phyloP scores from a whole-genome alignment of 2,329 filamentous ascomycete species.

The Arthroderma sp. region DNA sequence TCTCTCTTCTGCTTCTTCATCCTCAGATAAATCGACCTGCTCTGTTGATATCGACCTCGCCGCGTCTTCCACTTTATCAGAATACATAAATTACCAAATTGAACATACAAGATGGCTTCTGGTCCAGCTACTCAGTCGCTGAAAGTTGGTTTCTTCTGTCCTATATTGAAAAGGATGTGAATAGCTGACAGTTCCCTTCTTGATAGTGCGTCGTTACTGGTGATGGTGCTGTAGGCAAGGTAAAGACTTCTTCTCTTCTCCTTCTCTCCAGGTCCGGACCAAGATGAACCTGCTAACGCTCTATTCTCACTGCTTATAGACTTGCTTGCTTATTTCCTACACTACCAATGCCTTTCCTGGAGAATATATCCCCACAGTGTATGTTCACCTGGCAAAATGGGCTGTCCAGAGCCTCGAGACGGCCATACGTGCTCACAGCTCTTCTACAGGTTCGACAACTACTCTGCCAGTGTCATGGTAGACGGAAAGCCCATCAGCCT shows the following conservation, averaged over 20 bases:
- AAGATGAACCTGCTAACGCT: slow-evolving; percentile 14
- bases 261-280: slow-evolving; percentile 5
- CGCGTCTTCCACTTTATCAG: slow-evolving; percentile 12
- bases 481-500: slow-evolving; percentile 96
- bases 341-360: slow-evolving; percentile 99
- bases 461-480: slow-evolving; percentile 97
- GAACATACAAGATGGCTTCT: slow-evolving; percentile 50
- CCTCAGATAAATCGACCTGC: neutral
- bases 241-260: slow-evolving; percentile 34
- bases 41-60: neutral
- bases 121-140: slow-evolving; percentile 77
- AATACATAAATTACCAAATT: slow-evolving; percentile 11
- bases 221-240: slow-evolving; percentile 98
- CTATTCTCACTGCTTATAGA: slow-evolving; percentile 50
- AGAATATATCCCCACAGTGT: slow-evolving; percentile 96
- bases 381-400: slow-evolving; percentile 17
- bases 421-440: slow-evolving; percentile 8
- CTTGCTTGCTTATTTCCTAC: slow-evolving; percentile 97
- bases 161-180: slow-evolving; percentile 7
- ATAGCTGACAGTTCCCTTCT: slow-evolving; percentile 13
- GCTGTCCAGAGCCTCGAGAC: slow-evolving; percentile 5
- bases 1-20: neutral
- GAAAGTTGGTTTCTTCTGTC: slow-evolving; percentile 51
- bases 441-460: slow-evolving; percentile 76
- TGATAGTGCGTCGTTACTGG: slow-evolving; percentile 90